Conservation (phyloP, 176 grass and related monocot genomes). For the Themeda triandra region DNA sequence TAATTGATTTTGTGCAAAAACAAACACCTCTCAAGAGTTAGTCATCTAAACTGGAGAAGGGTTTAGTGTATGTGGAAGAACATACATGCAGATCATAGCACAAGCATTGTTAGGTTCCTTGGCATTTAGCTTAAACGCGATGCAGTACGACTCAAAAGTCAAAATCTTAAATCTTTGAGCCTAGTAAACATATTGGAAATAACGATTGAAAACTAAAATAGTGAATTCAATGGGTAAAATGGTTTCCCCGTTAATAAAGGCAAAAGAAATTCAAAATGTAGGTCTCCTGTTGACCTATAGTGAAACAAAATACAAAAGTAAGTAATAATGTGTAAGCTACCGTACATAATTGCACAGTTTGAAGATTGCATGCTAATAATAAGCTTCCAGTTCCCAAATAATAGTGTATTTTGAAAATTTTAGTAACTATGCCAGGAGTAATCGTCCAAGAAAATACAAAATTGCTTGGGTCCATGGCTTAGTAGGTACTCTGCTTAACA, state of each 20-base stretch:
- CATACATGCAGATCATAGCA: background rate
- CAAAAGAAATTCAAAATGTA: background rate
- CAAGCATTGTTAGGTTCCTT: background rate
- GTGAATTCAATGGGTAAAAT: background rate
- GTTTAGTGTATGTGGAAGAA: slow-evolving; percentile 2
- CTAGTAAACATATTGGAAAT: background rate
- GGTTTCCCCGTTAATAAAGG: background rate
- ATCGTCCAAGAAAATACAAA: background rate
- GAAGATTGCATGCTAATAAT: background rate
- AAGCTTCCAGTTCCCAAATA: background rate
- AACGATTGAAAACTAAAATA: background rate
- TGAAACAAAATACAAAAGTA: background rate
- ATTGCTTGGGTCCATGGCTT: background rate
- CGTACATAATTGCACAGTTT: background rate
- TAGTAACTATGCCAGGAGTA: background rate
- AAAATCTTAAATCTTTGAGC: background rate
- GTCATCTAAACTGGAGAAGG: background rate
- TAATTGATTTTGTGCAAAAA: background rate
- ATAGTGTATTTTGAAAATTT: background rate
- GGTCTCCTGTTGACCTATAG: background rate
- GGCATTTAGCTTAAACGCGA: background rate
- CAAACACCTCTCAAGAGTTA: background rate
- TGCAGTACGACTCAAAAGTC: background rate
- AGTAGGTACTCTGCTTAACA: background rate
- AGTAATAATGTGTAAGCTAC: background rate